A percentile compares a stretch with the other conserved stretches of the same genome.
Evolutionary conservation across 2,329 filamentous ascomycete genomes (phyloP).

Genomic region (Xylaria sp.): DNA sequence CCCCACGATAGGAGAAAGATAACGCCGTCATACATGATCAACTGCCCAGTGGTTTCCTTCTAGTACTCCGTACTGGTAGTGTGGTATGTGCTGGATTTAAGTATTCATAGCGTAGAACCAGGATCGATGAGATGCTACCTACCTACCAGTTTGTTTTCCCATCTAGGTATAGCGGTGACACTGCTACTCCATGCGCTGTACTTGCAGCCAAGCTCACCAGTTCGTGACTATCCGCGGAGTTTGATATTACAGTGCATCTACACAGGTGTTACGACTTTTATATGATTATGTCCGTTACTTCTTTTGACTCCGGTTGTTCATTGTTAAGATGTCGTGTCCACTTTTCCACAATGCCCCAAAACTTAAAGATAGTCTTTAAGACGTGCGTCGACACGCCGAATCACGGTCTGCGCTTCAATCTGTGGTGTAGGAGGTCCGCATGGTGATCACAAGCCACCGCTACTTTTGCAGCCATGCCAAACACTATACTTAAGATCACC

Average conservation of each 20-base stretch:
- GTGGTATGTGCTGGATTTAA: background rate
- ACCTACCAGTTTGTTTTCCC: background rate
- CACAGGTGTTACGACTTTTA: too few species aligned
- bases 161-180: conserved; percentile 4
- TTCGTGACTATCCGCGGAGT: too few species aligned
- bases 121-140: conserved; percentile 6
- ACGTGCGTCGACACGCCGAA: background rate
- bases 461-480: background rate
- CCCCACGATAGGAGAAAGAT: conserved; percentile 18
- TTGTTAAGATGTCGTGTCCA: background rate
- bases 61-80: background rate
- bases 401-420: background rate
- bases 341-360: background rate
- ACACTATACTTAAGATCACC: background rate
- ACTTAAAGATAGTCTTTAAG: background rate
- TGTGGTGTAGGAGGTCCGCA: background rate
- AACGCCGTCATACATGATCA: conserved; percentile 2
- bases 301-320: background rate
- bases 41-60: conserved; percentile 16
- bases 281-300: too few species aligned
- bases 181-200: conserved; percentile 11
- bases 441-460: conserved; percentile 9
- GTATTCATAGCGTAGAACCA: background rate
- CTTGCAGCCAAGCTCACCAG: background rate
- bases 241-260: too few species aligned